Conservation (phyloP, 768 basidiomycete genomes). For the Clavulina sp. region DNA sequence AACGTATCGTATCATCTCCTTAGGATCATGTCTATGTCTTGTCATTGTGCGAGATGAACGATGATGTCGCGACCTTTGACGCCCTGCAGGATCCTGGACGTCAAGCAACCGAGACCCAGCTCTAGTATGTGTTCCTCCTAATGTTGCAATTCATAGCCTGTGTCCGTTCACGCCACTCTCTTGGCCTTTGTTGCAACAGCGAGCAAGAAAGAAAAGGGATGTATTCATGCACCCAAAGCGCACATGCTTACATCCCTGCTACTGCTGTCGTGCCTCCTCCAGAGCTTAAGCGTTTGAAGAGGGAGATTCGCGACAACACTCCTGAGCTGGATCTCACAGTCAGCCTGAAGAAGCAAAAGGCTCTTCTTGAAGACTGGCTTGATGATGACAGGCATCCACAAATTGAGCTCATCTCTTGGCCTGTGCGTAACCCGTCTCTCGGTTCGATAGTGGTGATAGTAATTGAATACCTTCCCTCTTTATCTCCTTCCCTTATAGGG, state of each 20-base stretch:
- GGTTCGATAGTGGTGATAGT: no score
- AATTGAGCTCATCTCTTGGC: neutral
- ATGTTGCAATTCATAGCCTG: no score
- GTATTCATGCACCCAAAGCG: slow-evolving; percentile 10
- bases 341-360: neutral
- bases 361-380: slow-evolving; percentile 7
- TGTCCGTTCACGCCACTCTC: no score
- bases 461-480: no score
- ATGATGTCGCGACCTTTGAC: slow-evolving; percentile 6
- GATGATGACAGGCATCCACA: slow-evolving; percentile 1
- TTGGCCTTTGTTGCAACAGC: no score
- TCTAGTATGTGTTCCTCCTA: slow-evolving; percentile 4
- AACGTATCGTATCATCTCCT: neutral
- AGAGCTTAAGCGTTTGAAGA: neutral
- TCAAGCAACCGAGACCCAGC: slow-evolving; percentile 1
- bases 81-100: slow-evolving; percentile 6
- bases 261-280: neutral
- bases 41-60: slow-evolving; percentile 4
- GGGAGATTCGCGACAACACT: neutral
- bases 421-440: neutral
- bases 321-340: neutral
- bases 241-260: slow-evolving; percentile 7
- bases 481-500: neutral
- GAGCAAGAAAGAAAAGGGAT: slow-evolving; percentile 1
- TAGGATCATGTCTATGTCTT: slow-evolving; percentile 9